A percentile compares a stretch with the other conserved stretches of the same genome.
Conservation (phyloP, 2,329 filamentous ascomycete genomes). For the Stachybotrys echinatus region DNA sequence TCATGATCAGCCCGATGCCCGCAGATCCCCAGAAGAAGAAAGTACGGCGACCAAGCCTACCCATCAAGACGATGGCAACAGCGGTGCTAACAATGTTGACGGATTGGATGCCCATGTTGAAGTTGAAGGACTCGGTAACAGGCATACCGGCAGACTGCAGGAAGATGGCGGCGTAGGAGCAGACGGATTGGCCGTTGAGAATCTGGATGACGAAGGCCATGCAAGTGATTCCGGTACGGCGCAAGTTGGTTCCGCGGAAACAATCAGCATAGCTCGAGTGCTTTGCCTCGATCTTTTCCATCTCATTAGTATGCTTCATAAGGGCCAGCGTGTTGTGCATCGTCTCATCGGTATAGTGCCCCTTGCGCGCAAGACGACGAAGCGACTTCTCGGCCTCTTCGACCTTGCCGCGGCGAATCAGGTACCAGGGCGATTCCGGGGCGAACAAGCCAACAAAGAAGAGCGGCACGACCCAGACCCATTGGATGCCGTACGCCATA, state of each 20-base stretch:
- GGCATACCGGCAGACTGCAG: conserved; percentile 45
- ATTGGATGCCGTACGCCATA: conserved; percentile 38
- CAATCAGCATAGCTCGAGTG: conserved; percentile 31
- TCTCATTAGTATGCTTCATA: conserved; percentile 35
- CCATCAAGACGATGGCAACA: conserved; percentile 32
- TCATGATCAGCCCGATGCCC: conserved; percentile 31
- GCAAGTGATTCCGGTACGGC: conserved; percentile 27
- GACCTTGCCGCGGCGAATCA: conserved; percentile 23
- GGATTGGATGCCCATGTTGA: conserved; percentile 42
- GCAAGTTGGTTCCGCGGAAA: conserved; percentile 33
- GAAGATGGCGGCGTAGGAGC: conserved; percentile 47
- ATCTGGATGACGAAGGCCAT: conserved; percentile 23
- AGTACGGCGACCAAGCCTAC: conserved; percentile 29
- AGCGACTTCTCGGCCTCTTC: conserved; percentile 24
- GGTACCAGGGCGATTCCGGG: conserved; percentile 39
- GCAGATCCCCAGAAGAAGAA: conserved; percentile 35
- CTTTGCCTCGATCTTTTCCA: conserved; percentile 25
- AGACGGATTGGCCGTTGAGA: conserved; percentile 40
- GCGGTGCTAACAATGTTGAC: conserved; percentile 35
- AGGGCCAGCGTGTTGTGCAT: conserved; percentile 32
- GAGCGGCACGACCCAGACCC: conserved; percentile 34
- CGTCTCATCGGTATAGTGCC: conserved; percentile 29
- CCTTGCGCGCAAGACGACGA: conserved; percentile 20
- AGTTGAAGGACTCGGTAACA: conserved; percentile 34
- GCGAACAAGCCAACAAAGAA: conserved; percentile 26